Conservation (phyloP, 768 basidiomycete genomes). For the Gymnopilus junonius region DNA sequence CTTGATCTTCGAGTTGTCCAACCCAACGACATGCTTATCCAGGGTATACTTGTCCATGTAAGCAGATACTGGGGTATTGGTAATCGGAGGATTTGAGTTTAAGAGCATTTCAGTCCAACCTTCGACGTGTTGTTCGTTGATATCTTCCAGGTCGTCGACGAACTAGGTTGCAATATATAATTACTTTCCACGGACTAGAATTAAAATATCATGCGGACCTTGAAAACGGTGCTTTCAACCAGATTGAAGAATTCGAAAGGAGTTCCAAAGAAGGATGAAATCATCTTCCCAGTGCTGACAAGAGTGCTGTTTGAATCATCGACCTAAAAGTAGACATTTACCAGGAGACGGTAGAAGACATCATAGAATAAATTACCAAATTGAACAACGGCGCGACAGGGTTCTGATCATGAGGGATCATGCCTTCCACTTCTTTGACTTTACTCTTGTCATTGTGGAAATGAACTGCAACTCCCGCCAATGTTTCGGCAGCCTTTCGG, state of each 20-base stretch:
- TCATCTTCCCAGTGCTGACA: conserved; percentile 63
- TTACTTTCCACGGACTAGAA: not conserved
- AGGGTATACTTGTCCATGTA: conserved; percentile 81
- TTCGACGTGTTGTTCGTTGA: conserved; percentile 82
- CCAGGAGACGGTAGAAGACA: not conserved
- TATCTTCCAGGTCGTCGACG: conserved; percentile 79
- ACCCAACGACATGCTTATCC: conserved; percentile 69
- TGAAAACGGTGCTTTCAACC: conserved; percentile 67
- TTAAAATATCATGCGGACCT: conserved; percentile 43
- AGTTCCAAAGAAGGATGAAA: conserved; percentile 77
- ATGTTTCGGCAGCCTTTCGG: conserved; percentile 61
- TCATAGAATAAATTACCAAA: conserved; percentile 49
- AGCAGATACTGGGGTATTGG: conserved; percentile 72
- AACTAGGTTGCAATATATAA: conserved; percentile 42
- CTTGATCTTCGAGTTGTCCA: conserved; percentile 77
- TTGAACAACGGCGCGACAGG: conserved; percentile 83
- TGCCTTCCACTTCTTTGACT: conserved; percentile 63
- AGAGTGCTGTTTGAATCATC: conserved; percentile 79
- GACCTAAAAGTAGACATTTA: conserved; percentile 44
- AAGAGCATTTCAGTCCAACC: conserved; percentile 85
- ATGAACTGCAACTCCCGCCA: conserved; percentile 68
- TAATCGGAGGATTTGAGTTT: conserved; percentile 70
- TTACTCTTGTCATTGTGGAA: conserved; percentile 78
- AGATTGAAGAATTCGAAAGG: conserved; percentile 82
- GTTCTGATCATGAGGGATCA: conserved; percentile 57